phyloP scores from a whole-genome alignment of 495 filamentous ascomycete genomes.

The Talaromyces nanjingensis region DNA sequence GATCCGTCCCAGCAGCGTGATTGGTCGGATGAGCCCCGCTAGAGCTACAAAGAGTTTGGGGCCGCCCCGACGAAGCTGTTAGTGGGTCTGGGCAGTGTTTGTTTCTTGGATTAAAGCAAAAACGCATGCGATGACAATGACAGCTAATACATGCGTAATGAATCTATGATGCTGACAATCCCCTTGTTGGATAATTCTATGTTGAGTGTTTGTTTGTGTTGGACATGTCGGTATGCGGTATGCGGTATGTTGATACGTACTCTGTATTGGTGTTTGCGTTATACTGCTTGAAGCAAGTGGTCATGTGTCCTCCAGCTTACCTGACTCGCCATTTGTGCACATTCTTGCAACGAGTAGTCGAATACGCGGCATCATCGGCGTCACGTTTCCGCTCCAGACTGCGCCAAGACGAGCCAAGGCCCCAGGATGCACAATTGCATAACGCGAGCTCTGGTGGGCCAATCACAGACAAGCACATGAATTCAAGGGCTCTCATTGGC shows the following conservation, averaged over 20 bases:
- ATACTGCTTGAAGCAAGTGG: conserved; percentile 1
- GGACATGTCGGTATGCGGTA: background rate
- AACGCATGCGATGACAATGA: background rate
- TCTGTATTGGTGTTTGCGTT: background rate
- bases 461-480: background rate
- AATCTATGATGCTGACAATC: background rate
- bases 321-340: no score
- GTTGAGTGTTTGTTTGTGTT: background rate
- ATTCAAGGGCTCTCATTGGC: background rate
- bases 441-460: background rate
- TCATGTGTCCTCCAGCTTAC: background rate
- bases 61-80: background rate
- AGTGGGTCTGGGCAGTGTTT: background rate
- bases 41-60: background rate
- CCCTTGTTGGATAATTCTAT: background rate
- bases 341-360: background rate
- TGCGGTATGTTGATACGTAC: background rate
- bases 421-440: background rate
- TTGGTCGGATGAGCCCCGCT: background rate
- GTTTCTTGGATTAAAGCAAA: background rate
- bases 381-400: background rate
- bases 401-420: background rate
- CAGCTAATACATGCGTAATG: background rate
- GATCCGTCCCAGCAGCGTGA: background rate
- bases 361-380: background rate